Conservation (phyloP, 805 yeast genomes). For the Saturnispora quitensis region DNA sequence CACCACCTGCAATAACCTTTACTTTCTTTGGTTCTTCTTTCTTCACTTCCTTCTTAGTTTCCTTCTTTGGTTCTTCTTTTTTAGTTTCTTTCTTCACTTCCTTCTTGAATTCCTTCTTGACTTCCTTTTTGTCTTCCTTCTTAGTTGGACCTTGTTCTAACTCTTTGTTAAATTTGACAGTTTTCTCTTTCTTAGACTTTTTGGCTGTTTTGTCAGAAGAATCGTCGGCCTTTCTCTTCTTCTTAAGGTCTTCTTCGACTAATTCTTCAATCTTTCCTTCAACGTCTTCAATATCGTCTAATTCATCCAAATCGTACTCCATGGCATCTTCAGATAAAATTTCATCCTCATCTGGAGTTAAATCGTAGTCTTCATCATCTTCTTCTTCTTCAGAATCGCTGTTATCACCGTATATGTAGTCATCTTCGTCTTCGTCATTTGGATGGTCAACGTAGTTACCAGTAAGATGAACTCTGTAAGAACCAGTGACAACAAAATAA, state of each 20-base stretch:
- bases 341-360: constrained; percentile 74
- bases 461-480: constrained; percentile 82
- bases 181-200: constrained; percentile 42
- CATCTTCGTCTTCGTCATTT: constrained; percentile 58
- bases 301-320: constrained; percentile 49
- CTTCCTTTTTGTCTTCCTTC: constrained; percentile 24
- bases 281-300: constrained; percentile 61
- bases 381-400: constrained; percentile 36
- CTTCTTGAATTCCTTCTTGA: constrained; percentile 15
- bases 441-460: constrained; percentile 98
- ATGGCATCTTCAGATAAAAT: constrained; percentile 33
- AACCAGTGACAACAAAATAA: constrained; percentile 90
- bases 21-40: constrained; percentile 46
- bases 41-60: constrained; percentile 15
- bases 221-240: constrained; percentile 25
- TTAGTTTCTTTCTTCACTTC: constrained; percentile 22
- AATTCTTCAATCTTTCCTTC: constrained; percentile 69
- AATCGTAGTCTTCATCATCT: constrained; percentile 51
- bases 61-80: constrained; percentile 19
- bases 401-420: constrained; percentile 40
- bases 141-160: constrained; percentile 89
- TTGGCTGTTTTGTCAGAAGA: constrained; percentile 26
- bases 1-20: constrained; percentile 86
- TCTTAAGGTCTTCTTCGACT: constrained; percentile 47
- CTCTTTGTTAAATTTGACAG: constrained; percentile 82